Evolutionary conservation across 2,329 filamentous ascomycete genomes (phyloP).

Genomic region (Harringtonia lauricola): DNA sequence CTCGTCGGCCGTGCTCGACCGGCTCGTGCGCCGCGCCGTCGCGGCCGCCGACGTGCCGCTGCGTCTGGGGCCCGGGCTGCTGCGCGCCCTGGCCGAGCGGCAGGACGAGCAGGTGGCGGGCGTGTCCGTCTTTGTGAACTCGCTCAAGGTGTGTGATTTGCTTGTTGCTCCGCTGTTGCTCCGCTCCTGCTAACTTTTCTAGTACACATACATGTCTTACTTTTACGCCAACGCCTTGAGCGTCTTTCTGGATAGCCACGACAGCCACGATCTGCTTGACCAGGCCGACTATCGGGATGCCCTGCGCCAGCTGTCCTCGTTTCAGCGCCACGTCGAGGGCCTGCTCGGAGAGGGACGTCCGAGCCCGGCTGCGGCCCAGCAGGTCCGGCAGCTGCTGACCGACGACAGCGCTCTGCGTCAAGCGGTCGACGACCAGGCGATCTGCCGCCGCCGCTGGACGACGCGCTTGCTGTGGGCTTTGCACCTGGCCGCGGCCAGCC

Average conservation of each 20-base stretch:
- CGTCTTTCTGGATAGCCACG: constrained; percentile 38
- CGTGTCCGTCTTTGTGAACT: constrained; percentile 59
- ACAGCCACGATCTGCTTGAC: constrained; percentile 16
- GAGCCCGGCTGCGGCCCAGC: constrained; percentile 16
- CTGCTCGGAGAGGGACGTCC: constrained; percentile 27
- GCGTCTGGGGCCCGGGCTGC: constrained; percentile 51
- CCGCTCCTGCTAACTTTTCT: constrained; percentile 11
- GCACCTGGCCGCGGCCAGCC: constrained; percentile 29
- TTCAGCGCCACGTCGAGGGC: constrained; percentile 42
- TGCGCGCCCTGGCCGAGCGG: constrained; percentile 54
- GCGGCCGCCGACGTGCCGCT: constrained; percentile 44
- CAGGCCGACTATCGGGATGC: constrained; percentile 55
- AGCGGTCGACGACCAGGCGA: constrained; percentile 32
- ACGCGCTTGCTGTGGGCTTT: constrained; percentile 35
- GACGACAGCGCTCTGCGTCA: neutral
- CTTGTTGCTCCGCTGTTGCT: neutral
- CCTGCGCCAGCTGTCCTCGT: constrained; percentile 58
- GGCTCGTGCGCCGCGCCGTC: constrained; percentile 56
- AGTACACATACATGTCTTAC: constrained; percentile 81
- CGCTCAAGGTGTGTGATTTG: constrained; percentile 45
- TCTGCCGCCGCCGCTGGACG: constrained; percentile 19
- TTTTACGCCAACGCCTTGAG: constrained; percentile 72
- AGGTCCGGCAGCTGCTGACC: constrained; percentile 26
- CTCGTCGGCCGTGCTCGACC: constrained; percentile 59
- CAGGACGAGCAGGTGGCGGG: constrained; percentile 71